Percentiles rank a stretch among this genome's conserved stretches.
phyloP scores from a whole-genome alignment of 768 basidiomycete genomes.

The Trametes villosa region DNA sequence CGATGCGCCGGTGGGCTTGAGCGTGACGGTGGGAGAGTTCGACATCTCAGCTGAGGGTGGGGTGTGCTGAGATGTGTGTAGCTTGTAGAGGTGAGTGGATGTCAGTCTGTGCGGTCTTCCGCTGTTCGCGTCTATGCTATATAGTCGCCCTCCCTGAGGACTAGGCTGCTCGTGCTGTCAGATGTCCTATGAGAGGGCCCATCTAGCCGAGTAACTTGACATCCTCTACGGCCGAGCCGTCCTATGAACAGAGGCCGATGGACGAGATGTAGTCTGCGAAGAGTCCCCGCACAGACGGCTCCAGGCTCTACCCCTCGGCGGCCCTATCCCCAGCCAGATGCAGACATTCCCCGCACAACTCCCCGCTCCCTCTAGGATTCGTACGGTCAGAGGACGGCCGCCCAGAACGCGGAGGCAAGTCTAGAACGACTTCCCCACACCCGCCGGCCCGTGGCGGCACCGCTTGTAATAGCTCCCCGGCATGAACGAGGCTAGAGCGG shows the following conservation, averaged over 20 bases:
- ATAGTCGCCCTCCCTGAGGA: not conserved
- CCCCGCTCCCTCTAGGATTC: too few relatives aligned
- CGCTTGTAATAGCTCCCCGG: not conserved
- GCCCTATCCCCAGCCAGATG: too few relatives aligned
- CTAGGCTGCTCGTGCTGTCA: not conserved
- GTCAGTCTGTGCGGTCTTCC: not conserved
- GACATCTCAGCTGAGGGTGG: conserved; percentile 1
- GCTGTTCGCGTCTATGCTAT: not conserved
- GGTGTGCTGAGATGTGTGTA: not conserved
- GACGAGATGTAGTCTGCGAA: conserved; percentile 7
- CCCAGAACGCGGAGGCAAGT: not conserved
- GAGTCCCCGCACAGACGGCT: conserved; percentile 7
- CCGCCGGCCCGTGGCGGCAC: not conserved
- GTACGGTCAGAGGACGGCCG: not conserved
- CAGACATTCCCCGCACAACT: too few relatives aligned
- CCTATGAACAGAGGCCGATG: not conserved
- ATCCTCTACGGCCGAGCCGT: not conserved
- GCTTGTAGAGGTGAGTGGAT: not conserved
- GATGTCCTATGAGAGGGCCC: not conserved
- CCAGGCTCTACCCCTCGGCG: too few relatives aligned
- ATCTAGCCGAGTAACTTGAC: conserved; percentile 4
- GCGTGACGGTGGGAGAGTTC: conserved; percentile 6
- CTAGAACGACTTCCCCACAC: not conserved
- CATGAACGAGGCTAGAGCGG: not conserved
- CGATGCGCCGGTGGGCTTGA: conserved; percentile 14